phyloP scores from a whole-genome alignment of 257 asterid genomes.

The Nicotiana benthamiana region DNA sequence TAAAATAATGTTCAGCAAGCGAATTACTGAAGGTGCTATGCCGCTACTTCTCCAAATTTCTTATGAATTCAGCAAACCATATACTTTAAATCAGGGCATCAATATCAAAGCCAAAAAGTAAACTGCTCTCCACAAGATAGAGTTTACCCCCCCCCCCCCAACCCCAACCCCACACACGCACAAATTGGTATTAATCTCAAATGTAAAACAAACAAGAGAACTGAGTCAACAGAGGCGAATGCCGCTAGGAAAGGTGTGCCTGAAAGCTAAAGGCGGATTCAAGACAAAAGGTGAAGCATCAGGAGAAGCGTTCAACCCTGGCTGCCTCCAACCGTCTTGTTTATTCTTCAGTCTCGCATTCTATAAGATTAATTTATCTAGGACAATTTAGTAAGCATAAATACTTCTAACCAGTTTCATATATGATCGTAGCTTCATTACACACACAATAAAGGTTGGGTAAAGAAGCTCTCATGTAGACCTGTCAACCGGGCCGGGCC shows the following conservation, averaged over 20 bases:
- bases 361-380: neutral
- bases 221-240: neutral
- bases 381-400: neutral
- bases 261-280: neutral
- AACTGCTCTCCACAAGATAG: neutral
- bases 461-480: neutral
- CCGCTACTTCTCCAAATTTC: neutral
- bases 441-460: neutral
- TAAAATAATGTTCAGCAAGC: constrained; percentile 3
- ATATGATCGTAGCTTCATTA: neutral
- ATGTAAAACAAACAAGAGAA: neutral
- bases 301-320: neutral
- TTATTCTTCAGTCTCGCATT: neutral
- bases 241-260: neutral
- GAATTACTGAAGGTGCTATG: neutral
- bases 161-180: no score
- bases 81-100: neutral
- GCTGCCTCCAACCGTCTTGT: neutral
- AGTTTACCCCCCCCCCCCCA: neutral
- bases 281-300: neutral
- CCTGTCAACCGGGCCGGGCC: no score
- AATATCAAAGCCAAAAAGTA: no score
- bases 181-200: neutral
- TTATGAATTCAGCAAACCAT: neutral
- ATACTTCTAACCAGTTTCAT: constrained; percentile 1